Evolutionary conservation across 495 filamentous ascomycete species (phyloP), one percentile per base, ranked within the genome.

Genomic region (Hypomontagnella submonticulosa): DNA sequence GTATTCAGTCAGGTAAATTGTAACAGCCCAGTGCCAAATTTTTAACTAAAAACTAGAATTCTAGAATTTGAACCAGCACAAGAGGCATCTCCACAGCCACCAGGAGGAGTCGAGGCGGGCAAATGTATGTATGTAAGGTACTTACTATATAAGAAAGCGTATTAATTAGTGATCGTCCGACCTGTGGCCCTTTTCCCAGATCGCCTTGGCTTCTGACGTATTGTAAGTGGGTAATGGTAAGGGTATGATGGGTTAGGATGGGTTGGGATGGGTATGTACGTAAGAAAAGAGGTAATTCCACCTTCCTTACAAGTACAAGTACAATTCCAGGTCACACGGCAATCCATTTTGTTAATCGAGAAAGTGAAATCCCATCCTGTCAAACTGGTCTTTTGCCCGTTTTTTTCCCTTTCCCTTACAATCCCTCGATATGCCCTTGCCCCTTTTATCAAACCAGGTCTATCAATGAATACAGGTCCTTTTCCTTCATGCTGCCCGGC

Each of bases 281-380:
- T 61, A 66, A 40, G 8, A 54, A 44, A 30, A 34, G 11, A 23
- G 16, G 36, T 38, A 38, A 12, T 13, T 52, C 20, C 37, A 46
- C 49, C 62, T 55, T 54, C 55, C 60, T 2, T 51, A 56, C 50
- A 65, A 19, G 60, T 64, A 64, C 54, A 68, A 52, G 54, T 55
- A 63, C 66, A 64, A 51, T 48, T 61, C 16, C 13, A 65, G 20
- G 66, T 70, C 61, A 61, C 61, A 70, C 66, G 66, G 66, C 41
- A 61, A 66, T 70, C 66, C 61, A 43, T 52, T 62, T 70, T 70
- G 61, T 66, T 61, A 51, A 70, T 70, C 54, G 66, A 70, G 66
- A 70, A 69, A 70, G 47, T 57, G 61, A 70, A 74, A 71, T 73
- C 72, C 72, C 72, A 74, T 74, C 54, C 61, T 44, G 30, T 38